Conservation (phyloP, 2,329 filamentous ascomycete genomes). For the Pyrenophora graminea region DNA sequence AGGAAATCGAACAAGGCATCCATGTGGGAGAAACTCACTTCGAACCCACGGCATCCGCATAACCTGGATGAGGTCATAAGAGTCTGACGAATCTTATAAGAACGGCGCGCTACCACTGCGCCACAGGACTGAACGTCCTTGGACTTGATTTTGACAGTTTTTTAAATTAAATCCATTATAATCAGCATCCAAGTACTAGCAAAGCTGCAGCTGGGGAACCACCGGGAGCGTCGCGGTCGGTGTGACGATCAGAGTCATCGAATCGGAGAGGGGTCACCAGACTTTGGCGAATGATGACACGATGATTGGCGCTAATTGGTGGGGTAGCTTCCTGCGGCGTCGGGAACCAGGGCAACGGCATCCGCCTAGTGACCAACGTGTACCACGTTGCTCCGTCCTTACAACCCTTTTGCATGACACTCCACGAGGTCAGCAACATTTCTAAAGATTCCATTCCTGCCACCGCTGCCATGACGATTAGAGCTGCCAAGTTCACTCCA, state of each 20-base stretch:
- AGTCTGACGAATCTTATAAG: constrained; percentile 50
- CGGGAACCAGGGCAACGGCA: constrained; percentile 19
- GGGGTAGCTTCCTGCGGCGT: constrained; percentile 8
- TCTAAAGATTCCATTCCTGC: background rate
- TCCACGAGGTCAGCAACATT: background rate
- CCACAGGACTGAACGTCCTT: constrained; percentile 43
- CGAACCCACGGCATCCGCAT: constrained; percentile 54
- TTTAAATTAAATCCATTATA: constrained; percentile 3
- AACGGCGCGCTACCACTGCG: constrained; percentile 57
- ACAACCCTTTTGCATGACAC: background rate
- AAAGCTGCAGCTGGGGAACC: background rate
- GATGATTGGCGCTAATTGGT: constrained; percentile 6
- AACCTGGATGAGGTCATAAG: constrained; percentile 43
- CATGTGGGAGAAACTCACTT: constrained; percentile 15
- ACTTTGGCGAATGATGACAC: constrained; percentile 16
- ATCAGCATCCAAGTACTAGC: background rate
- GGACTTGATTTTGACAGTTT: constrained; percentile 22
- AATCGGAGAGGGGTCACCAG: constrained; percentile 10
- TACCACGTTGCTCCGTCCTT: constrained; percentile 8
- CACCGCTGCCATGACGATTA: constrained; percentile 65
- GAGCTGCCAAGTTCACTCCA: constrained; percentile 72
- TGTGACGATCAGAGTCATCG: background rate
- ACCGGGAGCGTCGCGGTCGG: background rate
- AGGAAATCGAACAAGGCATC: background rate
- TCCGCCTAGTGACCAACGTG: constrained; percentile 11